A percentile compares a stretch with the other conserved stretches of the same genome.
phyloP scores from a whole-genome alignment of 164 flowering plant genomes.

The Cinnamomum micranthum region DNA sequence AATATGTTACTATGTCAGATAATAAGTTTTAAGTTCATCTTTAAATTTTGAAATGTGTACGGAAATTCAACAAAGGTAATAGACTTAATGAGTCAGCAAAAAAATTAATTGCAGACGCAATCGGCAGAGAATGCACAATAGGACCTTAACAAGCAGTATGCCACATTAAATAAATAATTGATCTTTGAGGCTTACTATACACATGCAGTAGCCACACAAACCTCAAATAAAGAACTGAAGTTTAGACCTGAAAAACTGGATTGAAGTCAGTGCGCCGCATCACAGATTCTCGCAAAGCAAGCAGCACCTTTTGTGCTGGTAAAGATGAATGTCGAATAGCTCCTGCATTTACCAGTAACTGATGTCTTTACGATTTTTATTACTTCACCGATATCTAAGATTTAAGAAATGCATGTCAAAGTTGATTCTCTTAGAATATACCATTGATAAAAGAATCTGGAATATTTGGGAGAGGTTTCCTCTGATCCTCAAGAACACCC shows the following conservation, averaged over 20 bases:
- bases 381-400: background rate
- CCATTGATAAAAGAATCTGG: conserved; percentile 9
- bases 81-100: background rate
- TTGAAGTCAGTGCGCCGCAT: conserved; percentile 43
- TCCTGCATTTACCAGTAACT: conserved; percentile 20
- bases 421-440: background rate
- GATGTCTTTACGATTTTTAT: background rate
- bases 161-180: background rate
- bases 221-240: background rate
- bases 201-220: conserved; percentile 3
- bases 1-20: too few species aligned
- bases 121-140: background rate
- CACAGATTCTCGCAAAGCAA: conserved; percentile 64
- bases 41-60: too few species aligned
- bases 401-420: background rate
- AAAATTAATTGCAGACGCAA: background rate
- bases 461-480: conserved; percentile 2
- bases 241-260: conserved; percentile 52
- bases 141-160: background rate
- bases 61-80: background rate
- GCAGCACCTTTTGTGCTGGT: conserved; percentile 53
- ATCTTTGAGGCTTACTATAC: background rate
- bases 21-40: too few species aligned
- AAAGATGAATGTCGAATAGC: conserved; percentile 18
- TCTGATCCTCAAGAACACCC: conserved; percentile 10